Evolutionary conservation across 305 asterid species (phyloP).

Genomic region (Solanum hybrid): DNA sequence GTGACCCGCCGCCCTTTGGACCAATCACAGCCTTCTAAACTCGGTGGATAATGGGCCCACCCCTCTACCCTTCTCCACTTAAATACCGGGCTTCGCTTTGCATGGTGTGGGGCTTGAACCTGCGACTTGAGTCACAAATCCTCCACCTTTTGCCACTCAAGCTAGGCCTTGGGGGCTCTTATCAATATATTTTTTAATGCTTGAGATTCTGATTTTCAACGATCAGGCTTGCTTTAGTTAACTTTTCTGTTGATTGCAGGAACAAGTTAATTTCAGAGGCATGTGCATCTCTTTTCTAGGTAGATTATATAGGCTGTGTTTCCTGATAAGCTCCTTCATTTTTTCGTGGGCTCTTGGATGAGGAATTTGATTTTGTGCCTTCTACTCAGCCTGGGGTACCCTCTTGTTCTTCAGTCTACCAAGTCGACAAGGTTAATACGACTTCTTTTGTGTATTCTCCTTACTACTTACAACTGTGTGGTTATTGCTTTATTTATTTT

Average conservation of each 20-base stretch:
- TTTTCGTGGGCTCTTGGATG: not conserved
- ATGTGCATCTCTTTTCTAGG: not conserved
- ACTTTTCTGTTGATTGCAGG: constrained; percentile 1
- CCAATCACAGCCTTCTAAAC: too few relatives aligned
- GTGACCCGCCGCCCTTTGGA: too few relatives aligned
- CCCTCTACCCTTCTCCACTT: too few relatives aligned
- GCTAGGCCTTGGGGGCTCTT: not conserved
- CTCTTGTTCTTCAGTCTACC: not conserved
- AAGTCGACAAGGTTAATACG: not conserved
- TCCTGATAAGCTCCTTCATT: not conserved
- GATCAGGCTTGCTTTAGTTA: not conserved
- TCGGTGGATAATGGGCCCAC: too few relatives aligned
- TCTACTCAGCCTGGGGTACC: not conserved
- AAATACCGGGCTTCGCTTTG: too few relatives aligned
- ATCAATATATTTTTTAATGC: not conserved
- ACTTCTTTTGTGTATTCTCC: not conserved
- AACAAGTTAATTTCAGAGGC: not conserved
- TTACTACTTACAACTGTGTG: not conserved
- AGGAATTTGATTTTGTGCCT: not conserved
- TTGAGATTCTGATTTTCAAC: not conserved
- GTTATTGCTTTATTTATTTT: not conserved
- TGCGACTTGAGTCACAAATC: too few relatives aligned
- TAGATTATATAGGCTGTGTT: not conserved
- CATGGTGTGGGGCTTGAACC: too few relatives aligned
- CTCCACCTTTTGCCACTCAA: too few relatives aligned